phyloP scores from a whole-genome alignment of 2,329 filamentous ascomycete genomes.

The Calonectria hongkongensis region DNA sequence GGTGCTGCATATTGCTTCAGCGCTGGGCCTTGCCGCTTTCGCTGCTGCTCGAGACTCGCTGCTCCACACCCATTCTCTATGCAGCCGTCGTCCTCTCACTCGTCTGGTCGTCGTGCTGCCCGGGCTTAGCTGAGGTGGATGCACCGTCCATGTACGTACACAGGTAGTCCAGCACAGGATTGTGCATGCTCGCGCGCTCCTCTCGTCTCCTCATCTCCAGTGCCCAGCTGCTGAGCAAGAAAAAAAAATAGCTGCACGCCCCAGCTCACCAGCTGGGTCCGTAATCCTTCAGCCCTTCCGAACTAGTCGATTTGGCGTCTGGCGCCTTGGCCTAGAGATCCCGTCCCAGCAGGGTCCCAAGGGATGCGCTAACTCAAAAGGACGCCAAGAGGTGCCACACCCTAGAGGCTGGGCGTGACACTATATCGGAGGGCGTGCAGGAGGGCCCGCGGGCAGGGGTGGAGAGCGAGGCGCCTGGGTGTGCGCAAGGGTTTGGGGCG shows the following conservation, averaged over 20 bases:
- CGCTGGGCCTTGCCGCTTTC: constrained; percentile 28
- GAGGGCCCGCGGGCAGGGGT: constrained; percentile 15
- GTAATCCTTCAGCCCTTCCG: constrained; percentile 62
- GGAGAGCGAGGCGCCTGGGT: constrained; percentile 6
- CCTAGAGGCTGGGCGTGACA: constrained; percentile 4
- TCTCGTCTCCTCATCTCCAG: constrained; percentile 26
- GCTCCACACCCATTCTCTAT: constrained; percentile 18
- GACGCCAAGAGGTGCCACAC: constrained; percentile 47
- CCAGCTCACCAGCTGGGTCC: constrained; percentile 51
- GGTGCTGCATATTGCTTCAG: constrained; percentile 31
- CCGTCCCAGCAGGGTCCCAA: constrained; percentile 54
- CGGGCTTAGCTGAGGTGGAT: constrained; percentile 3
- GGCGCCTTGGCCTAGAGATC: constrained; percentile 54
- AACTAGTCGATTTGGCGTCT: constrained; percentile 59
- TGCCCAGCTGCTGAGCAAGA: constrained; percentile 16
- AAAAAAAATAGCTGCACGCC: constrained; percentile 30
- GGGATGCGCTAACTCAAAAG: constrained; percentile 46
- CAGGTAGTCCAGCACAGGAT: not conserved
- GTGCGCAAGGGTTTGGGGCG: constrained; percentile 24
- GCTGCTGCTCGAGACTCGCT: constrained; percentile 4
- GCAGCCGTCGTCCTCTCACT: constrained; percentile 6
- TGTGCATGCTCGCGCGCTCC: constrained; percentile 18
- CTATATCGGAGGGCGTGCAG: constrained; percentile 20
- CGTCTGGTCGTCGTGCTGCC: not conserved
- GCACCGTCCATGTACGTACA: not conserved